Percentiles rank a stretch among this genome's conserved stretches.
phyloP scores from a whole-genome alignment of 202 grass and related monocot species.

The Cymbopogon flexuosus region DNA sequence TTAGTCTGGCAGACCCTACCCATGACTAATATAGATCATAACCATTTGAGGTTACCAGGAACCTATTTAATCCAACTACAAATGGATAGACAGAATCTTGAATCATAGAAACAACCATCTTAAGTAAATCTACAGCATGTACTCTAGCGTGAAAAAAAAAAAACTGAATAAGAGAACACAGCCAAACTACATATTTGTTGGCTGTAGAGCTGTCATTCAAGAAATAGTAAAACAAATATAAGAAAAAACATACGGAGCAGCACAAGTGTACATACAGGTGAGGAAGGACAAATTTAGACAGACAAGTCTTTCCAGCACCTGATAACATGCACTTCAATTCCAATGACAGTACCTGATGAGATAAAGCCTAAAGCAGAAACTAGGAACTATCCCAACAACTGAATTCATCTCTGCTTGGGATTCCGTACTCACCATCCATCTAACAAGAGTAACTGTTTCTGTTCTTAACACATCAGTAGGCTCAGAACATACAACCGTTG shows the following conservation, averaged over 20 bases:
- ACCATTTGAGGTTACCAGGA: background rate
- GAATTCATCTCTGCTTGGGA: background rate
- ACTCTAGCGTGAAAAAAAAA: background rate
- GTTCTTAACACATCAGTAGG: background rate
- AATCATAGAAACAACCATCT: background rate
- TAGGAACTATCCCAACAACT: background rate
- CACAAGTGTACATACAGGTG: background rate
- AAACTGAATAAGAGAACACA: background rate
- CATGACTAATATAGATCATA: background rate
- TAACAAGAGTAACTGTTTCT: background rate
- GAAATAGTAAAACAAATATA: slow-evolving; percentile 2
- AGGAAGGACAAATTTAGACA: background rate
- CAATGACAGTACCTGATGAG: background rate
- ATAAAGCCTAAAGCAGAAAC: background rate
- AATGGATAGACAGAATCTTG: background rate
- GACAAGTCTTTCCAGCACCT: background rate
- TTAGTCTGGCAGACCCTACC: background rate
- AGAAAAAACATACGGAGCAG: background rate
- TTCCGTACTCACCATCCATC: background rate
- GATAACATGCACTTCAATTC: background rate
- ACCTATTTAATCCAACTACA: background rate
- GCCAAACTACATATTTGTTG: background rate
- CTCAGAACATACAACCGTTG: background rate
- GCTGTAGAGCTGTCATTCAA: background rate
- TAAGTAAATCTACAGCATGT: background rate